Base-by-base conservation (phyloP, 2,329 filamentous ascomycete genomes). In the Monosporascus sp. region DNA sequence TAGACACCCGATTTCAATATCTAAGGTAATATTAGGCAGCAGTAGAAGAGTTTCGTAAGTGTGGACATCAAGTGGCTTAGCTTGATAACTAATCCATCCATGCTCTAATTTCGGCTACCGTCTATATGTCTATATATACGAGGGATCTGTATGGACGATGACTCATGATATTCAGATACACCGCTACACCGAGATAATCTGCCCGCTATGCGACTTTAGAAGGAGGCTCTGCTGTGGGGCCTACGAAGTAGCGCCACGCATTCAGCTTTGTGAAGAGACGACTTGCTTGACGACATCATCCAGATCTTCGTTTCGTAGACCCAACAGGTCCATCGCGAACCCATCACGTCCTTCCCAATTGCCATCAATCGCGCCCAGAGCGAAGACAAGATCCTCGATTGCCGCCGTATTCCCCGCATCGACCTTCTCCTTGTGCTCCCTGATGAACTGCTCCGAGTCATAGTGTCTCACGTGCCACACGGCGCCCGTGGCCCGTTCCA, bases 381-480 rank as follows among this genome's bases (percentile, higher is more conserved):
- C 76, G 56, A 77, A 80, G 2, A 79, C 77, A 55, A 79, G 67
- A 45, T 78, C 72, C 61, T 78, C 74, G 34, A 74, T 62, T 0
- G 73, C 71, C 1, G 64, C 64, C 17, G 54, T 57, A 34, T 76
- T 65, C 0, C 70, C 75, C 0, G 60, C 64, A 15, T 75, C 68
- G n/a, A 68, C 70, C 51, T 64, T 64, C 6, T 55, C 57, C 60
- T 71, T 73, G 48, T 72, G 61, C 42, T 69, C 61, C 25, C 63
- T 59, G 11, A 80, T 66, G 44, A 72, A 78, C 0, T 61, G 60
- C 9, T 72, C 69, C 0, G 72, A 72, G 44, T 76, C 68, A 1
- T 69, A 51, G 24, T 65, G 56, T 14, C 60, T 62, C 17, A 65
- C 60, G 17, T 59, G 53, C 69, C 68, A 72, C 53, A 60, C 56